Percentiles rank a stretch among this genome's conserved stretches.
Conservation (phyloP, 306 rosid species). For the Sechiopsis laciniata region DNA sequence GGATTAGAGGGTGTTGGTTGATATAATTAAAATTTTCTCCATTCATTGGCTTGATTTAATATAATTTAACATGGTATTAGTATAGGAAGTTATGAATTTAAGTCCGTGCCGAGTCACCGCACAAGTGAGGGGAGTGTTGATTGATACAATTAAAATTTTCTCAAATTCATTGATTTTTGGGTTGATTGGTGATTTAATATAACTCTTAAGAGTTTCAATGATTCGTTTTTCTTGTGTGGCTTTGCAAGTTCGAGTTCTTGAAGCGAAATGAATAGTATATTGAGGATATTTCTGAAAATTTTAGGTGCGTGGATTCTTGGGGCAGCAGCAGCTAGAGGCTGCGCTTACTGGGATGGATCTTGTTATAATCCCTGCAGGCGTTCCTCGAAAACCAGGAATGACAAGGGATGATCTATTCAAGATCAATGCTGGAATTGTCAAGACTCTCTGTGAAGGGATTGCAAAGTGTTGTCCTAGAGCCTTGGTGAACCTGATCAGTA, state of each 20-base stretch:
- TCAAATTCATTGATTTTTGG: no score
- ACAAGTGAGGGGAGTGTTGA: no score
- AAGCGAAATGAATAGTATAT: background rate
- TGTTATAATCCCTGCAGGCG: slow-evolving; percentile 81
- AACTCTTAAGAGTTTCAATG: background rate
- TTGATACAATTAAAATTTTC: no score
- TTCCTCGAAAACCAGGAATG: slow-evolving; percentile 97
- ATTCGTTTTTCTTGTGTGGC: background rate
- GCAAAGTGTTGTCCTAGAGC: slow-evolving; percentile 75
- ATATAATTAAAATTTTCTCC: no score
- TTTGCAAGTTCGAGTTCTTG: background rate
- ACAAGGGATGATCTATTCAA: slow-evolving; percentile 93
- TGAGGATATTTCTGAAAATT: slow-evolving; percentile 1
- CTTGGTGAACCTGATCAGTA: slow-evolving; percentile 87
- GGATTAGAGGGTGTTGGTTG: no score
- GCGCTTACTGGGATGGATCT: slow-evolving; percentile 90
- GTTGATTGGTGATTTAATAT: no score
- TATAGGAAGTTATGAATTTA: no score
- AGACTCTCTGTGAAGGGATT: slow-evolving; percentile 79
- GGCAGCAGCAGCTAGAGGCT: slow-evolving; percentile 73
- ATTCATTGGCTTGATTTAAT: no score
- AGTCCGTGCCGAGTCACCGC: no score
- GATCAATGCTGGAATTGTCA: slow-evolving; percentile 90
- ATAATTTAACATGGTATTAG: no score
- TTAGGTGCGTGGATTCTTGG: slow-evolving; percentile 85